Evolutionary conservation across 257 asterid genomes (phyloP), one percentile per base, ranked within the genome.

Genomic region (Penstemon newberryi): DNA sequence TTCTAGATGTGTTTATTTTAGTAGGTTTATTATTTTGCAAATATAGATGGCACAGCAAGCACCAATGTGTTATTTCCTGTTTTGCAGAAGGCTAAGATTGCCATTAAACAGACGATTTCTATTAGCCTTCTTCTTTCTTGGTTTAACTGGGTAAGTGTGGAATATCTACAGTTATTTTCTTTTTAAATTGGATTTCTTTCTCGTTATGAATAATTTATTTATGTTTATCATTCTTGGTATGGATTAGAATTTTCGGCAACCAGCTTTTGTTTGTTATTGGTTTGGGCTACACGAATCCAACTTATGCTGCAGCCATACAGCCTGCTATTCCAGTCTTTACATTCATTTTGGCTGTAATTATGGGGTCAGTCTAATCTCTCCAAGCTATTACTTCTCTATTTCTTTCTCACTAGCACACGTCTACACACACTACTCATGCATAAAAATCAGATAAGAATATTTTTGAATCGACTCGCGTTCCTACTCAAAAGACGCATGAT

Each of bases 251-350:
- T 74, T 94, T 91, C 4, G 96, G 97, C 44, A 94, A 91, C 79
- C 99, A 94, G 63, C 95, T 94, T 69, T 78, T 94, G 85, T 94
- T 94, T 85, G 92, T 94, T 62, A 53, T 89, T 70, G 99, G 99
- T 59, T 96, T 94, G 66, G 96, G 91, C 76, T 91, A 89, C 85
- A 94, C 99, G 6, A 94, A 83, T 85, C 99, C 99, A 39, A 71
- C 91, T 44, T 94, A 94, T 63, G 98, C 98, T 79, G 96, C 98
- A 65, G 98, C 97, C 43, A 81, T 90, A 67, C 98, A 93, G 77
- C 98, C 99, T 43, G 77, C 99, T 46, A 89, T 91, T 75, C 99
- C 99, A 72, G 99, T 94, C 72, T 91, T 94, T 46, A 94, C 99
- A 44, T 91, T 94, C 78, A 78, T 91, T 68, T 84, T 94, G 76